Evolutionary conservation across 2,329 filamentous ascomycete genomes (phyloP).

Genomic region (Fusarium coicis): DNA sequence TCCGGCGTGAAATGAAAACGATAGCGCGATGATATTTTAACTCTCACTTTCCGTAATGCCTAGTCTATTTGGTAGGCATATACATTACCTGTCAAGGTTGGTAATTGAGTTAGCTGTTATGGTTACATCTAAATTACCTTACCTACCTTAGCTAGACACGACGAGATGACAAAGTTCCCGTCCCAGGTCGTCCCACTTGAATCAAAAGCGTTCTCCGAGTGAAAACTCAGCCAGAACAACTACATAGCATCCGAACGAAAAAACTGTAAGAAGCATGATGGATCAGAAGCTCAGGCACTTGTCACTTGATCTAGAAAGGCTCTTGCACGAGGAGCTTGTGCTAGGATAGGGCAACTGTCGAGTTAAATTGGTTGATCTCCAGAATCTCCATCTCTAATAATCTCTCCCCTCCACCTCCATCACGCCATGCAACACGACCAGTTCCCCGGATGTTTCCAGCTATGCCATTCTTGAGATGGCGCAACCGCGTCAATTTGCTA

Average conservation of each 20-base stretch:
- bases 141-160: not conserved
- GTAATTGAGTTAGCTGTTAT: not conserved
- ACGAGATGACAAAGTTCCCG: not conserved
- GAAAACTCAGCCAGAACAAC: not conserved
- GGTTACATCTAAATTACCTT: not conserved
- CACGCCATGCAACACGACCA: constrained; percentile 1
- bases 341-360: not conserved
- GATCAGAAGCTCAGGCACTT: not conserved
- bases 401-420: constrained; percentile 4
- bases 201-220: not conserved
- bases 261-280: not conserved
- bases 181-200: not conserved
- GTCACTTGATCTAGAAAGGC: not conserved
- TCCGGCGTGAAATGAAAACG: not conserved
- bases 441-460: constrained; percentile 29
- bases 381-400: constrained; percentile 27
- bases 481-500: constrained; percentile 21
- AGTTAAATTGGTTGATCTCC: constrained; percentile 9
- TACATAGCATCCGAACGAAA: not conserved
- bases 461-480: constrained; percentile 20
- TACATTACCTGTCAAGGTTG: not conserved
- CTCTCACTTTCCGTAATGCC: not conserved
- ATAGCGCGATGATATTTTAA: not conserved
- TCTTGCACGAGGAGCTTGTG: not conserved
- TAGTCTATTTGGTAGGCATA: not conserved